Percentiles rank a stretch among this genome's conserved stretches.
phyloP scores from a whole-genome alignment of 306 rosid genomes.

The Amphicarpaea edgeworthii region DNA sequence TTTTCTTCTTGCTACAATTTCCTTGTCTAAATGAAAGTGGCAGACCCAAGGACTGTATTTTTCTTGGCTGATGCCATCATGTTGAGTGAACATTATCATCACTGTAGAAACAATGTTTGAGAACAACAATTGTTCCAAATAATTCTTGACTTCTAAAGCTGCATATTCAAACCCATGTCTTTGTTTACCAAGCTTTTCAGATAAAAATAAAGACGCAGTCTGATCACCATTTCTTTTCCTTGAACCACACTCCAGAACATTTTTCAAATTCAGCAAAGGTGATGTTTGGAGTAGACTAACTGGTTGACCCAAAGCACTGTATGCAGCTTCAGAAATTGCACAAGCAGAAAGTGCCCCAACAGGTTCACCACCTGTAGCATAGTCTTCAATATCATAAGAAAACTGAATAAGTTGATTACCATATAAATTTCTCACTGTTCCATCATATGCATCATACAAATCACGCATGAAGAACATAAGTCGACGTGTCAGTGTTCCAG shows the following conservation, averaged over 20 bases:
- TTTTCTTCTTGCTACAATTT: conserved; percentile 61
- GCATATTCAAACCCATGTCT: conserved; percentile 85
- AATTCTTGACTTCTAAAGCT: conserved; percentile 75
- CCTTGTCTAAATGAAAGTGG: conserved; percentile 85
- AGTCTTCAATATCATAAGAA: conserved; percentile 54
- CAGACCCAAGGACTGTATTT: conserved; percentile 85
- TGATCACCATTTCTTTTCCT: conserved; percentile 62
- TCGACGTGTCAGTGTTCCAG: conserved; percentile 85
- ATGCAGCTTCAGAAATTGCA: conserved; percentile 97
- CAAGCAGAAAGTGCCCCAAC: conserved; percentile 93
- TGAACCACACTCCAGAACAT: conserved; percentile 86
- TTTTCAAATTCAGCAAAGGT: conserved; percentile 88
- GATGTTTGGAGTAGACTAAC: conserved; percentile 92
- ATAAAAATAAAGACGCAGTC: conserved; percentile 73
- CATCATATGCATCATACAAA: conserved; percentile 78
- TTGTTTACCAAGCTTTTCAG: conserved; percentile 68
- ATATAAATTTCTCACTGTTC: conserved; percentile 88
- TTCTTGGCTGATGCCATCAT: conserved; percentile 44
- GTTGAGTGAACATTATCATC: conserved; percentile 75
- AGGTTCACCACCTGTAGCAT: conserved; percentile 69
- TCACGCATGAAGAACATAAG: conserved; percentile 96
- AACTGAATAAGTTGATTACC: conserved; percentile 86
- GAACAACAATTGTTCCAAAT: conserved; percentile 77
- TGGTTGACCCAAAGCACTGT: conserved; percentile 97
- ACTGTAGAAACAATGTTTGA: conserved; percentile 72